A percentile compares a stretch with the other conserved stretches of the same genome.
Evolutionary conservation across 2,329 filamentous ascomycete species (phyloP).

Genomic region (Bipolaris cookei): DNA sequence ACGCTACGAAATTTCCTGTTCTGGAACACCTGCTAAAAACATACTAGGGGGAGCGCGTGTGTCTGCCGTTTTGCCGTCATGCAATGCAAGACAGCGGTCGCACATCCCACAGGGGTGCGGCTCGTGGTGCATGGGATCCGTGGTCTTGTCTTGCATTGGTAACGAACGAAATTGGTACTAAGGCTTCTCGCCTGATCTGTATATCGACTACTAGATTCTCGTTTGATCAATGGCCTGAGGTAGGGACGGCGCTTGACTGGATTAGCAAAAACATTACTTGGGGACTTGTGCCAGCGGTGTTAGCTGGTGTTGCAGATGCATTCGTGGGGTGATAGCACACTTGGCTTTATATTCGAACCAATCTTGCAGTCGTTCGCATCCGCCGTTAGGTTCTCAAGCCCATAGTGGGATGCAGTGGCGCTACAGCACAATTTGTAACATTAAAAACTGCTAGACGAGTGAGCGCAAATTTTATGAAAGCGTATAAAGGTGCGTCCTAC

Average conservation of each 20-base stretch:
- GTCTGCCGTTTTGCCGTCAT: constrained; percentile 3
- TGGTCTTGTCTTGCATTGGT: neutral
- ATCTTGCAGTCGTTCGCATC: constrained; percentile 16
- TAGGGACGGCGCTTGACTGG: neutral
- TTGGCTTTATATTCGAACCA: constrained; percentile 22
- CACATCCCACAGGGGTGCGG: constrained; percentile 13
- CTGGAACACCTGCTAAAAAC: constrained; percentile 22
- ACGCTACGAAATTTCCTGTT: constrained; percentile 8
- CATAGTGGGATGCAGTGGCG: constrained; percentile 23
- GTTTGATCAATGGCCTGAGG: neutral
- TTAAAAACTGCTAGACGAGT: constrained; percentile 22
- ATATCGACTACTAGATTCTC: neutral
- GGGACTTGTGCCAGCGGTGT: constrained; percentile 9
- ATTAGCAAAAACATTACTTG: constrained; percentile 5
- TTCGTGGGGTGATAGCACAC: neutral
- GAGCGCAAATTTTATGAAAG: neutral
- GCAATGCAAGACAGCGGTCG: constrained; percentile 8
- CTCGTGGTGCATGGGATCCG: neutral
- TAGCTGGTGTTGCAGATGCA: neutral
- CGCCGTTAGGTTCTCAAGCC: constrained; percentile 30
- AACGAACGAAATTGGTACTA: neutral
- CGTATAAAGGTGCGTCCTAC: constrained; percentile 7
- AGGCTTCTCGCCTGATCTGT: neutral
- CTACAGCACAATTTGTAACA: constrained; percentile 26
- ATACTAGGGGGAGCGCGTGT: constrained; percentile 8